These are phyloP conservation scores for Pichia eremophila DNA, from an alignment of 805 yeast genomes.

Conservation along the genomic window DNA sequence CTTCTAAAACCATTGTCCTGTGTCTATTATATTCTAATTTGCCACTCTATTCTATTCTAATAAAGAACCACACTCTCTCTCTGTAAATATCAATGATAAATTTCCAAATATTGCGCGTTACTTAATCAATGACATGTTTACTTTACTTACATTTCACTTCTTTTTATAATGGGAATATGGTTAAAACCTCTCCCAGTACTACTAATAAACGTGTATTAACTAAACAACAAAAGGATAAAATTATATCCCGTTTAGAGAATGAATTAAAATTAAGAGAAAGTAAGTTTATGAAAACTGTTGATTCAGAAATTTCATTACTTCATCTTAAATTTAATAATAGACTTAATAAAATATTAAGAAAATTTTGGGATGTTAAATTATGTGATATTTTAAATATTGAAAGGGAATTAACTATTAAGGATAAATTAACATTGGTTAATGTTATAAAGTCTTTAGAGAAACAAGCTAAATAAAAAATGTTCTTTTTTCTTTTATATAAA, in stretches of 20 bases:
- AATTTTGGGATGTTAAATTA: constrained; percentile 40
- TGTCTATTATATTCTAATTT: too few relatives aligned
- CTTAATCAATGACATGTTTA: too few relatives aligned
- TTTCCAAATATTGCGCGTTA: too few relatives aligned
- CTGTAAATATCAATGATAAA: too few relatives aligned
- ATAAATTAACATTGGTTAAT: constrained; percentile 17
- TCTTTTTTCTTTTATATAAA: too few relatives aligned
- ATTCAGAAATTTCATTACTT: constrained; percentile 21
- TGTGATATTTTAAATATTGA: constrained; percentile 37
- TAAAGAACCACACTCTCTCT: too few relatives aligned
- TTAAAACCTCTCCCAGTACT: too few relatives aligned
- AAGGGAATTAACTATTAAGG: constrained; percentile 27
- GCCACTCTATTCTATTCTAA: too few relatives aligned
- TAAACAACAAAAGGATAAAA: constrained; percentile 28
- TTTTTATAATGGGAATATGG: not conserved
- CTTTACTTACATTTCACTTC: too few relatives aligned
- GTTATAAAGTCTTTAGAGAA: constrained; percentile 23
- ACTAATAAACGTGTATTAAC: constrained; percentile 15
- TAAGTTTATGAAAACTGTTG: constrained; percentile 10
- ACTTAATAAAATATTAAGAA: constrained; percentile 37
- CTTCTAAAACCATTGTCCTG: constrained; percentile 75
- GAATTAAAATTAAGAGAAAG: constrained; percentile 14
- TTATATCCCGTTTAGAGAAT: constrained; percentile 23
- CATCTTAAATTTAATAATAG: constrained; percentile 30
- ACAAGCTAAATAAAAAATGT: not conserved